Evolutionary conservation across 2,329 filamentous ascomycete genomes (phyloP), one percentile per base, ranked within the genome.

Genomic region (Talaromyces amestolkiae): DNA sequence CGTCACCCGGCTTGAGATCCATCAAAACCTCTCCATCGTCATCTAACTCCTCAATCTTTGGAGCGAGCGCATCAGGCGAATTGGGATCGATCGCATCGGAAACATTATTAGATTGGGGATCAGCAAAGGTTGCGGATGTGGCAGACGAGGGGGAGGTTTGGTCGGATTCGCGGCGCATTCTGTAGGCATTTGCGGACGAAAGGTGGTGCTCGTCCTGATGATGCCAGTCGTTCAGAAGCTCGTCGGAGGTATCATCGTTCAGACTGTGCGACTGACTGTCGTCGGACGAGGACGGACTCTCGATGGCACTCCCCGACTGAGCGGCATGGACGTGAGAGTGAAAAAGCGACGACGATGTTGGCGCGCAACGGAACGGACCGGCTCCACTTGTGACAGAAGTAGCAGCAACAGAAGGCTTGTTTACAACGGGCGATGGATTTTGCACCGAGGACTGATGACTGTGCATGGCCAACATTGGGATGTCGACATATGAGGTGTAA

Each of bases 1-100:
- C 33, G 22, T 66, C 64, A 9, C 53, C 60, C 2, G 43, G 33
- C 37, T 66, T 63, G 49, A 72, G 70, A n/a, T 73, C 65, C 66
- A 76, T 75, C 63, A 67, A 70, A 35, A 74, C 70, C 59, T 80
- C 69, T 6, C 77, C 76, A 31, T 82, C 77, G 19, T 82, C 81
- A 62, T 83, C 82, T 24, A 82, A 68, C 73, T 86, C 84, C 72
- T 87, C 84, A 49, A 85, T 75, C 75, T 87, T 86, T 24, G 84
- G 83, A 11, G 79, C 75, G 43, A 84, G 73, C 33, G 80, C 76
- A 64, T 77, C 70, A 64, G 73, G 70, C 15, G 70, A 69, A 35
- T 67, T 69, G 33, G 54, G 13, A 8, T 67, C 65, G 31, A 59
- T 51, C 11, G 41, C 2, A 19, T 61, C 65, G 61, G 27, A 33